phyloP scores from a whole-genome alignment of 2,329 filamentous ascomycete genomes.

The Alternaria sp. region DNA sequence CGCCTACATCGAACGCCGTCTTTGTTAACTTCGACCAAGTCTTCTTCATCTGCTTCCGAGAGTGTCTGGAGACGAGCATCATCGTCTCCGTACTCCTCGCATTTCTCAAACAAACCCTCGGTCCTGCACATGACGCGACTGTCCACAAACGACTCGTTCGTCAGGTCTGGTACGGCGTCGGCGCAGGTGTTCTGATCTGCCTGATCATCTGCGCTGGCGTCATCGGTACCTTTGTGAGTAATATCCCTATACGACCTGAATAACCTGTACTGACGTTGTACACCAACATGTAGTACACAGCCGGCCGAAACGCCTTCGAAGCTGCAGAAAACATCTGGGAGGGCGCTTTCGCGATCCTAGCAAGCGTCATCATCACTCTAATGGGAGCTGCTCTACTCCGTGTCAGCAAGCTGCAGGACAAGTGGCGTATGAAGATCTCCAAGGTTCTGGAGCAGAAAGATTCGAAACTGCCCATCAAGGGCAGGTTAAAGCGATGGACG shows the following conservation, averaged over 20 bases:
- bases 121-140: constrained; percentile 66
- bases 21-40: constrained; percentile 55
- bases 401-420: constrained; percentile 82
- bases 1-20: neutral
- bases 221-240: constrained; percentile 67
- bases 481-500: constrained; percentile 67
- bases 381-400: constrained; percentile 83
- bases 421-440: constrained; percentile 85
- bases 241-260: no score
- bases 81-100: constrained; percentile 87
- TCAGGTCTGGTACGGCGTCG: constrained; percentile 75
- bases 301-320: constrained; percentile 73
- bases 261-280: no score
- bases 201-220: constrained; percentile 69
- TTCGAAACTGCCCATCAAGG: constrained; percentile 49
- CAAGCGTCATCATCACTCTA: constrained; percentile 79
- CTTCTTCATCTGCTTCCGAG: constrained; percentile 91
- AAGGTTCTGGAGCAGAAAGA: constrained; percentile 69
- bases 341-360: constrained; percentile 77
- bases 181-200: constrained; percentile 69
- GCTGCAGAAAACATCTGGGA: constrained; percentile 80
- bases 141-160: constrained; percentile 73
- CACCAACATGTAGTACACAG: constrained; percentile 59
- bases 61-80: constrained; percentile 82
- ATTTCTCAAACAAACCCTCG: constrained; percentile 83